Evolutionary conservation across 257 asterid species (phyloP).

Genomic region (Cruciata laevipes): DNA sequence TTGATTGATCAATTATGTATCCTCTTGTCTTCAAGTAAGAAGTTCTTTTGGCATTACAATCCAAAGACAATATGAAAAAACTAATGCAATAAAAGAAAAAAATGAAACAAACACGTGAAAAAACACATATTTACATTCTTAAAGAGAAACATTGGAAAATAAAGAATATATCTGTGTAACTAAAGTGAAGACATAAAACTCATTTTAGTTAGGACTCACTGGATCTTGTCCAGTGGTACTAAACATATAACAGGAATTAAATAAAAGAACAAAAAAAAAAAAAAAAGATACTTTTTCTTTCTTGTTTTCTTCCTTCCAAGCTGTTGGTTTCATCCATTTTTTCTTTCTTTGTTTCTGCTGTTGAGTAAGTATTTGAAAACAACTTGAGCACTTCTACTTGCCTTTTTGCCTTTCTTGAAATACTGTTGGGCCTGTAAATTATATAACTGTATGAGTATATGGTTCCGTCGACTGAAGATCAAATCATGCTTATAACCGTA

Average conservation of each 20-base stretch:
- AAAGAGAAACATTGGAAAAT: slow-evolving; percentile 17
- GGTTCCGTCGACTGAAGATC: too few relatives aligned
- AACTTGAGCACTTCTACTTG: slow-evolving; percentile 2
- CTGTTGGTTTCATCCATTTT: background rate
- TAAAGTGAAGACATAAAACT: slow-evolving; percentile 15
- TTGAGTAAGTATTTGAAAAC: slow-evolving; percentile 1
- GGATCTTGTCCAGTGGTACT: slow-evolving; percentile 5
- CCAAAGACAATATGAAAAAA: too few relatives aligned
- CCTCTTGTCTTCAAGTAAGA: too few relatives aligned
- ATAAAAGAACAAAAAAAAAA: slow-evolving; percentile 1
- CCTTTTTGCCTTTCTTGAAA: slow-evolving; percentile 21
- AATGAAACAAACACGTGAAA: background rate
- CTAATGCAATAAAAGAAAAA: background rate
- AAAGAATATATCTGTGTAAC: slow-evolving; percentile 17
- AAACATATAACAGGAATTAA: background rate
- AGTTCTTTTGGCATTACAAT: too few relatives aligned
- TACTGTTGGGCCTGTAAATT: slow-evolving; percentile 7
- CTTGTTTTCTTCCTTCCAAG: background rate
- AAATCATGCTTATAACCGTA: too few relatives aligned
- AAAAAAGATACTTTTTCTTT: background rate
- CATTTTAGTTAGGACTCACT: slow-evolving; percentile 13
- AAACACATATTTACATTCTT: slow-evolving; percentile 46
- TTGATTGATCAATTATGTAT: too few relatives aligned
- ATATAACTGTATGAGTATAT: background rate
- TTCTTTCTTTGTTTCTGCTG: slow-evolving; percentile 4